Evolutionary conservation across 345 rosid species (phyloP), one percentile per base, ranked within the genome.

Genomic region (Hypericum androsaemum): DNA sequence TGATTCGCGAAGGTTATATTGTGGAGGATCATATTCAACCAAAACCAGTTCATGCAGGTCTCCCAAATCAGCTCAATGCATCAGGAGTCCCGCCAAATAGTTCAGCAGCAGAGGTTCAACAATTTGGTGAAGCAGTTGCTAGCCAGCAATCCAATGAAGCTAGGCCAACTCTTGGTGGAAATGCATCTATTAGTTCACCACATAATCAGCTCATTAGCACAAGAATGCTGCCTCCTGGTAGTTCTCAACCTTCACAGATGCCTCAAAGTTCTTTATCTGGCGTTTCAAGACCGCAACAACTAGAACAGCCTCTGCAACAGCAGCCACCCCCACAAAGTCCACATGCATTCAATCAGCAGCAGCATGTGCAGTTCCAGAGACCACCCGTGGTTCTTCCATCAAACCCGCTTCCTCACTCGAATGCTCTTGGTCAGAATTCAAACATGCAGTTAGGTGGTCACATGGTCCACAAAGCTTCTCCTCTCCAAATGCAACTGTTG

Each of bases 171-270:
- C 71, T 64, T 58, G 57, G 75, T 52, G 74, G 77, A 59, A 81
- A 63, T 60, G 61, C 66, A 14, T 66, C 89, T 46, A 16, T 71
- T 9, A 72, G 61, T 65, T 45, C 86, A 1, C 53, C 83, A 39
- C 79, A 76, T 52, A 81, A 65, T 72, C 56, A 67, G 50, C 64
- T 67, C 43, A 74, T 76, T 41, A 82, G 72, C 57, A 55, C 80
- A 39, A 80, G 99, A 71, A 78, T 80, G 82, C 71, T 77, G 47
- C 90, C 89, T 62, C 74, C 87, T 54, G 76, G 83, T 58, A 92
- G 76, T 59, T 64, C 80, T 44, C 95, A 85, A 68, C 64, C 80
- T 45, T 62, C 75, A 59, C 96, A 77, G 56, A 84, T 81, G 77
- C 75, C 95, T 58, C 85, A 84, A 72, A 87, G 92, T 57, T 60